A percentile compares a stretch with the other conserved stretches of the same genome.
phyloP scores from a whole-genome alignment of 2,329 filamentous ascomycete species.

The Cercospora sp. region DNA sequence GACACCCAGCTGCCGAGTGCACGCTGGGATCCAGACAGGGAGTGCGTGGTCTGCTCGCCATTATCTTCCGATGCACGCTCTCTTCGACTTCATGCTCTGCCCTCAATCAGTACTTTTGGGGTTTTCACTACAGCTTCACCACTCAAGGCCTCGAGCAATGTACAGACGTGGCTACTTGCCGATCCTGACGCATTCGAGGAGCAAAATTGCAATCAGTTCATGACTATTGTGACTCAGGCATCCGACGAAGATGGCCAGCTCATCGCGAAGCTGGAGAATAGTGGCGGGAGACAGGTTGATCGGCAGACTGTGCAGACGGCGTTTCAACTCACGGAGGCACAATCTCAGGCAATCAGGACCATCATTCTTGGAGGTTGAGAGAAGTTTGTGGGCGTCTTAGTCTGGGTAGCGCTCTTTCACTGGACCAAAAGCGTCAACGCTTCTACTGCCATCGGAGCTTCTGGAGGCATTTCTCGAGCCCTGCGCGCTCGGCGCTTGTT shows the following conservation, averaged over 20 bases:
- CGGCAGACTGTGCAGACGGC: constrained; percentile 62
- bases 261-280: constrained; percentile 76
- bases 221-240: constrained; percentile 77
- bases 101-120: constrained; percentile 74
- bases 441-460: background rate
- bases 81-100: constrained; percentile 65
- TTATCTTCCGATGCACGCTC: constrained; percentile 54
- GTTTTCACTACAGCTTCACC: constrained; percentile 66
- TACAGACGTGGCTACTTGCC: constrained; percentile 68
- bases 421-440: background rate
- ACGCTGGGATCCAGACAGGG: constrained; percentile 79
- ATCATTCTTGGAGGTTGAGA: constrained; percentile 3
- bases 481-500: background rate
- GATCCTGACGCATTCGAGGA: constrained; percentile 94
- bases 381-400: background rate
- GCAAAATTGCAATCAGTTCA: constrained; percentile 74
- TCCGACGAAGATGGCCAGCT: constrained; percentile 47
- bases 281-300: constrained; percentile 72
- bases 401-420: background rate
- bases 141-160: constrained; percentile 49
- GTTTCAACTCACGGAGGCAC: constrained; percentile 59
- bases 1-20: constrained; percentile 77
- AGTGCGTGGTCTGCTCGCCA: constrained; percentile 74
- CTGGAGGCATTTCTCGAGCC: background rate
- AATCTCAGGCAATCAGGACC: constrained; percentile 59